Percentiles rank a stretch among this genome's conserved stretches.
phyloP scores from a whole-genome alignment of 768 basidiomycete species.

The Boletellus emodensis region DNA sequence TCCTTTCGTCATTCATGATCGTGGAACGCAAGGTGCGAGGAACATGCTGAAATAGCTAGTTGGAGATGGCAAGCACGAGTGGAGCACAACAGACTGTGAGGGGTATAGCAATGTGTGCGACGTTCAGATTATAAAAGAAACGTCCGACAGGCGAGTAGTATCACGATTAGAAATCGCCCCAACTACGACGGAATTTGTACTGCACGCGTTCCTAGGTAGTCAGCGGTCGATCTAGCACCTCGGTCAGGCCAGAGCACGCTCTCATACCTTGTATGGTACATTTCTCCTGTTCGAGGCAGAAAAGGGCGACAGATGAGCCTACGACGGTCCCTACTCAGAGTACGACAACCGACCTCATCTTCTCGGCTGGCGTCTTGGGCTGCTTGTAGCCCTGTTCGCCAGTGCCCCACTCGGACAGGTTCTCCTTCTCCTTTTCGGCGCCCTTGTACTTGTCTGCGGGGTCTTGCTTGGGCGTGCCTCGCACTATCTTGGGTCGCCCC shows the following conservation, averaged over 20 bases:
- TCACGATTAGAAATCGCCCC: constrained; percentile 72
- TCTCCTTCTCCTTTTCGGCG: constrained; percentile 49
- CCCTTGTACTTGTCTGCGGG: constrained; percentile 58
- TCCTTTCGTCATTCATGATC: neutral
- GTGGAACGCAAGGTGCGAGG: neutral
- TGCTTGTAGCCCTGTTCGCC: constrained; percentile 67
- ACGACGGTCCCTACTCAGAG: neutral
- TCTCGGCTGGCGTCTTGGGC: constrained; percentile 72
- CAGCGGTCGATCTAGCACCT: constrained; percentile 36
- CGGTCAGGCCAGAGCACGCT: constrained; percentile 1
- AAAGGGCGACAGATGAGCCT: neutral
- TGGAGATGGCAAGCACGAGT: constrained; percentile 1
- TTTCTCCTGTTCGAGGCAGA: constrained; percentile 50
- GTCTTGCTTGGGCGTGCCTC: constrained; percentile 61
- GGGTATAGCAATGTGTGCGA: constrained; percentile 26
- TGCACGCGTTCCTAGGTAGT: constrained; percentile 57
- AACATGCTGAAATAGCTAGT: constrained; percentile 1
- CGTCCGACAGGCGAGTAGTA: neutral
- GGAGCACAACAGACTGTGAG: constrained; percentile 6
- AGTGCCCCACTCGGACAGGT: constrained; percentile 66
- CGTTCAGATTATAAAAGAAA: constrained; percentile 9
- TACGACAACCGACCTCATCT: constrained; percentile 53
- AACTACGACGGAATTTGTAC: constrained; percentile 87
- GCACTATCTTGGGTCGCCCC: constrained; percentile 49
- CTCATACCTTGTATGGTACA: constrained; percentile 79